Base-by-base conservation (phyloP, 192 early-diverging fungal genomes). In the Coemansia sp. region DNA sequence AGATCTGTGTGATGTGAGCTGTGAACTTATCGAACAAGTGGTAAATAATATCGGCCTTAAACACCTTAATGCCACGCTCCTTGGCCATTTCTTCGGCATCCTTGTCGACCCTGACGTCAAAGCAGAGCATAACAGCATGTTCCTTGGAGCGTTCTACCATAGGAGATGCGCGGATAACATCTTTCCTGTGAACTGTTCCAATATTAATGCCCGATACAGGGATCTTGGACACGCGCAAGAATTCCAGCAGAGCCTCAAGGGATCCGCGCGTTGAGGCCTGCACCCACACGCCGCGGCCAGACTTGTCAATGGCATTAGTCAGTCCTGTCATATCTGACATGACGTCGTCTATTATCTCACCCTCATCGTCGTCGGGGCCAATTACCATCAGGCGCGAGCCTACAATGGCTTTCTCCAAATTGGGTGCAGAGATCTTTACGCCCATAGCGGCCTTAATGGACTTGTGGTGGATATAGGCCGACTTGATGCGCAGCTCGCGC, bases 31-130 rank as follows among this genome's bases (percentile, higher is more conserved):
- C 97, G 74, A 96, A 97, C 90, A 99, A 86, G 71, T 97, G 96
- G 84, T 99, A 99, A 95, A 99, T 99, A 73, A 98, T 97, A 72
- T 99, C 95, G 34, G 97, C 97, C 65, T 87, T 89, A 84, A 97
- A 99, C 31, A 99, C 85, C 78, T 89, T 93, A 63, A 99, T 87
- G 41, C 96, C 96, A 44, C 93, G 50, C 56, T 96, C 92, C 17
- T 97, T 90, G 0, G 98, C 98, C 85, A 95, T 73, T 35, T 95
- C 89, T 77, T 90, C 86, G 1, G 95, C 96, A 10, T 99, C 98
- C 69, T 86, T 88, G 41, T 93, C 93, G 27, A 95, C 83, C 84
- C 92, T 95, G 78, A 95, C 93, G 80, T 94, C 92, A 75, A 94
- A 93, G 82, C 90, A 93, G n/a, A 94, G 81, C 86, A 94, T 87